A percentile compares a stretch with the other conserved stretches of the same genome.
Evolutionary conservation across 2,329 filamentous ascomycete species (phyloP).

Genomic region (Penicillium decumbens): DNA sequence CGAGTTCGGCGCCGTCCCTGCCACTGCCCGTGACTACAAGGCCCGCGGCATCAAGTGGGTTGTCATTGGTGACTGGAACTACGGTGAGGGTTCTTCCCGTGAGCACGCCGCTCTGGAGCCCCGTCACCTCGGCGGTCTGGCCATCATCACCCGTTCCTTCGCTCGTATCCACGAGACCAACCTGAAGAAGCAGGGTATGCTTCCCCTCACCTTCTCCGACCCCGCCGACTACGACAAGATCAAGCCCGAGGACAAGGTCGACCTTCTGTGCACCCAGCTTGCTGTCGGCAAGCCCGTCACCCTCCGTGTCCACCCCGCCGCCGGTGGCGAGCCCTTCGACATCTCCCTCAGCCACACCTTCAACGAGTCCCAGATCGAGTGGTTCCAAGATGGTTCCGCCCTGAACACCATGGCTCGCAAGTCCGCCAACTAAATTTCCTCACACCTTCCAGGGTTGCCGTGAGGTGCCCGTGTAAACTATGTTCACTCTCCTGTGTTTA

Average conservation of each 20-base stretch:
- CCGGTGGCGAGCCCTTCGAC: conserved; percentile 69
- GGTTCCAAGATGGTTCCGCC: conserved; percentile 97
- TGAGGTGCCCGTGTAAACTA: conserved; percentile 22
- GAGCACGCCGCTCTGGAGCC: conserved; percentile 98
- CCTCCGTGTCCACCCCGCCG: conserved; percentile 84
- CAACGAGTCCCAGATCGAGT: conserved; percentile 96
- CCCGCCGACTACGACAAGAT: conserved; percentile 98
- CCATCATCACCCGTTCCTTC: conserved; percentile 92
- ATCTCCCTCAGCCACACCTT: conserved; percentile 88
- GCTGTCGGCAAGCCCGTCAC: conserved; percentile 90
- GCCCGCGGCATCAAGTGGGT: conserved; percentile 94
- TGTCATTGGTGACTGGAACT: conserved; percentile 99
- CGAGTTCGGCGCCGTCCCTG: conserved; percentile 82
- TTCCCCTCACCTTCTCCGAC: conserved; percentile 90
- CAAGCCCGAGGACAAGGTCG: conserved; percentile 84
- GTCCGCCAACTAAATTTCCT: conserved; percentile 29
- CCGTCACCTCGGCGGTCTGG: conserved; percentile 91
- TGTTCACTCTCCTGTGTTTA: conserved; percentile 27
- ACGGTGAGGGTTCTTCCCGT: conserved; percentile 94
- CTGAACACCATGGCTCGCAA: conserved; percentile 97
- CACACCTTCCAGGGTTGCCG: neutral
- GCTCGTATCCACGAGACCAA: conserved; percentile 99
- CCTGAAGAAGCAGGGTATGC: conserved; percentile 99
- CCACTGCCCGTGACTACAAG: conserved; percentile 97
- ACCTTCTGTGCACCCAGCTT: conserved; percentile 82